Conservation (phyloP, 805 yeast genomes). For the Wickerhamiella kazuoi region DNA sequence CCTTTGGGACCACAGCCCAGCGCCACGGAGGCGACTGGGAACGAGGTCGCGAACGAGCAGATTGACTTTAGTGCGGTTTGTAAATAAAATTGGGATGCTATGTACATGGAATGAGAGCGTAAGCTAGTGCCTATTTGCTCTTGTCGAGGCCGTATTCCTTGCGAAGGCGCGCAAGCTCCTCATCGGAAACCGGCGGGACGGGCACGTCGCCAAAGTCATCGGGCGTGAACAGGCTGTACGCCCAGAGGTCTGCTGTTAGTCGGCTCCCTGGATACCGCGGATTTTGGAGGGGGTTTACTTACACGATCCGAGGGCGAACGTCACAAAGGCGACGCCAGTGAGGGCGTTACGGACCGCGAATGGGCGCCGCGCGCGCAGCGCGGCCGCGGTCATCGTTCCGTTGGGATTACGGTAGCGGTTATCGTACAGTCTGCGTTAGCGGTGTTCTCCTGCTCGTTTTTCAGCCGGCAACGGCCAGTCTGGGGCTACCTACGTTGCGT, state of each 20-base stretch:
- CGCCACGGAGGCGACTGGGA: too few relatives aligned
- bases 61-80: too few relatives aligned
- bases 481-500: slow-evolving; percentile 1
- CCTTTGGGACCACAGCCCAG: too few relatives aligned
- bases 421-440: background rate
- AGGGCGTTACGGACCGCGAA: slow-evolving; percentile 62
- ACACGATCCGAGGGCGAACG: slow-evolving; percentile 56
- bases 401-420: slow-evolving; percentile 41
- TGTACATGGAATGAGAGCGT: background rate
- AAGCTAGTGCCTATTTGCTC: slow-evolving; percentile 1
- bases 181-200: slow-evolving; percentile 76
- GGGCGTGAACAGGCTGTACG: slow-evolving; percentile 21
- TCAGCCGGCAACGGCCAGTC: background rate
- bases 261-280: background rate
- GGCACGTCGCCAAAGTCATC: slow-evolving; percentile 89
- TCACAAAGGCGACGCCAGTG: slow-evolving; percentile 38
- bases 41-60: too few relatives aligned
- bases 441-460: background rate
- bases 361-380: slow-evolving; percentile 77
- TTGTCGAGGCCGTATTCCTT: slow-evolving; percentile 44
- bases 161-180: slow-evolving; percentile 52
- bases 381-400: slow-evolving; percentile 82
- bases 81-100: too few relatives aligned
- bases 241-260: slow-evolving; percentile 16
- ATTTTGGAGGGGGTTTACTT: slow-evolving; percentile 13